Percentiles rank a stretch among this genome's conserved stretches.
Evolutionary conservation across 2,329 filamentous ascomycete genomes (phyloP).

Genomic region (Orbilia ellipsospora): DNA sequence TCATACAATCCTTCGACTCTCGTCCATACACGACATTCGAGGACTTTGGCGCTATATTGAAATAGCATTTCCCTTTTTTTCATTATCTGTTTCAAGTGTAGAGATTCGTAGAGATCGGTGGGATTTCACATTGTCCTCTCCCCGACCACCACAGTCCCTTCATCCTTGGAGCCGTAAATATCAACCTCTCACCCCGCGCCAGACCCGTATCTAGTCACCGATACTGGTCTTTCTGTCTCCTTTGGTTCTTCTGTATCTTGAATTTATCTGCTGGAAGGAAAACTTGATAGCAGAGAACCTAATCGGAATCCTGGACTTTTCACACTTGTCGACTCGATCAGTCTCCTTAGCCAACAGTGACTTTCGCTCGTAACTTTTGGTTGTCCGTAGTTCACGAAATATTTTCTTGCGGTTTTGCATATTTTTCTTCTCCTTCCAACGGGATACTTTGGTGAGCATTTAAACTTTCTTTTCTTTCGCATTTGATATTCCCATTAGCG

Average conservation of each 20-base stretch:
- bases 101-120: slow-evolving; percentile 46
- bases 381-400: slow-evolving; percentile 42
- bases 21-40: slow-evolving; percentile 50
- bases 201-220: slow-evolving; percentile 43
- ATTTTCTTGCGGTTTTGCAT: slow-evolving; percentile 40
- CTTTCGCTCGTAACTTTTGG: slow-evolving; percentile 45
- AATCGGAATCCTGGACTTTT: slow-evolving; percentile 25
- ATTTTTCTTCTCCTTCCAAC: slow-evolving; percentile 43
- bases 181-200: slow-evolving; percentile 25
- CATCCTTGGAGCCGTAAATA: slow-evolving; percentile 52
- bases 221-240: slow-evolving; percentile 41
- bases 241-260: slow-evolving; percentile 53
- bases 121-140: slow-evolving; percentile 46
- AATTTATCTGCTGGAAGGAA: slow-evolving; percentile 55
- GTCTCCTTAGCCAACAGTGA: slow-evolving; percentile 23
- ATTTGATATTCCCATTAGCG: slow-evolving; percentile 53
- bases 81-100: slow-evolving; percentile 45
- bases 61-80: slow-evolving; percentile 41
- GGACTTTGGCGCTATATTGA: slow-evolving; percentile 49
- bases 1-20: slow-evolving; percentile 55
- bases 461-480: slow-evolving; percentile 17
- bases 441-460: slow-evolving; percentile 54
- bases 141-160: slow-evolving; percentile 23
- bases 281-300: slow-evolving; percentile 54
- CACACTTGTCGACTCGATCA: slow-evolving; percentile 33